A percentile compares a stretch with the other conserved stretches of the same genome.
Evolutionary conservation across 345 rosid genomes (phyloP).

Genomic region (Hevea brasiliensis): DNA sequence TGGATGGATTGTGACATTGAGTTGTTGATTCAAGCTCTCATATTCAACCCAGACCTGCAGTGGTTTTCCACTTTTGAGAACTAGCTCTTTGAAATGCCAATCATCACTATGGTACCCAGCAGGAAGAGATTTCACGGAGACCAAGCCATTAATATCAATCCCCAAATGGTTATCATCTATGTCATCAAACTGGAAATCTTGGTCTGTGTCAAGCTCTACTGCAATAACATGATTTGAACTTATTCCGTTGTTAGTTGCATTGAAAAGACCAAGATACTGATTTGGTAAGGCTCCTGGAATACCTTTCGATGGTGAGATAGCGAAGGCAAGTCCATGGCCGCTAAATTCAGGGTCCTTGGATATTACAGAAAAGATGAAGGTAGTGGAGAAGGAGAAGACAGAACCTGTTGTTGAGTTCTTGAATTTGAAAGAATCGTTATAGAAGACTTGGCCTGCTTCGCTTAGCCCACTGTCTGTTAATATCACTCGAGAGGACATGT

Average conservation of each 20-base stretch:
- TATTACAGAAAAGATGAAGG: not conserved
- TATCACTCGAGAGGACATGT: not conserved
- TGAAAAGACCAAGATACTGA: slow-evolving; percentile 1
- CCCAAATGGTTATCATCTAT: slow-evolving; percentile 3
- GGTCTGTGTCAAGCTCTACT: not conserved
- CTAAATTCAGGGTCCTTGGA: not conserved
- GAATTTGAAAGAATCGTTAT: not conserved
- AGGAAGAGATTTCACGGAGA: not conserved
- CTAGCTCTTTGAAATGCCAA: not conserved
- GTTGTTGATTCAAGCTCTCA: not conserved
- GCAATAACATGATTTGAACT: not conserved
- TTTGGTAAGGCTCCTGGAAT: not conserved
- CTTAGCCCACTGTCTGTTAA: not conserved
- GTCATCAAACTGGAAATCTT: not conserved
- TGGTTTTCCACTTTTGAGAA: not conserved
- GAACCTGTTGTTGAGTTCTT: not conserved
- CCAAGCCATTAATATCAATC: not conserved
- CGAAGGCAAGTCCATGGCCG: slow-evolving; percentile 9
- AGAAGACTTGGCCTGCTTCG: not conserved
- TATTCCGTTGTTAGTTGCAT: not conserved
- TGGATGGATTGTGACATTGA: slow-evolving; percentile 10
- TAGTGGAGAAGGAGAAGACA: slow-evolving; percentile 2
- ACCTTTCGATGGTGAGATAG: not conserved
- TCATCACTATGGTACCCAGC: not conserved
- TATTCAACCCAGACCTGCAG: not conserved